Base-by-base conservation (phyloP, 495 filamentous ascomycete genomes). In the Xylaria castorea region DNA sequence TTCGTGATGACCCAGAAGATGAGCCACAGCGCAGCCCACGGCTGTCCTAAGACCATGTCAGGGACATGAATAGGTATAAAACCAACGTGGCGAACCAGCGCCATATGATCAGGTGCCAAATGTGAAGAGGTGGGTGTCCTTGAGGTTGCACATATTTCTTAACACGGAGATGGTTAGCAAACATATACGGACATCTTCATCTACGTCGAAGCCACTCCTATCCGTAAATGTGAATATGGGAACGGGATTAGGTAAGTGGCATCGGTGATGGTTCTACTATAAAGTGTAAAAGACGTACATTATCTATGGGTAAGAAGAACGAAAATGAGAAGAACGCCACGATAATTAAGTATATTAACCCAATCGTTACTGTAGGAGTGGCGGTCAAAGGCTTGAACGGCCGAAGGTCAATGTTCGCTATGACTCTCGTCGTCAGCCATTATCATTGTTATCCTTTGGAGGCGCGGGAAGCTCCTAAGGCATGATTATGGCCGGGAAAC, bases 1-100 rank as follows among this genome's bases (percentile, higher is more conserved):
- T 93, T 93, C 3, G 88, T 90, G 65, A 93, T 91, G 36, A 93
- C 89, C 91, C 91, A 93, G 76, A 93, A 93, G 71, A 94, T 92
- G 4, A 94, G 78, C 86, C 91, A 93, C 20, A 92, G 80, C 1
- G 89, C 85, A 12, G 89, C 91, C 88, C 88, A 93, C 0, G 90
- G 91, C 68, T 86, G 82, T 0, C 91, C 91, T 4, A 92, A 76
- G 18, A 92, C 74, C 90, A 93, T 93, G 85, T 87, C 14, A 92
- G 81, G 0, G 91, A 92, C 5, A 93, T 83, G 76, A 92, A 88
- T 78, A 92, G 85, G 75, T 92, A 93, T 6, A 90, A 87, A 3
- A 77, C 74, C 16, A 92, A 80, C 2, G 88, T 91, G n/a, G 90
- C 88, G 32, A 79, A 11, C 70, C 89, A 86, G 44, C 91, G 89